phyloP scores from a whole-genome alignment of 352 stramenopile genomes.

The Phytopythium boreale region DNA sequence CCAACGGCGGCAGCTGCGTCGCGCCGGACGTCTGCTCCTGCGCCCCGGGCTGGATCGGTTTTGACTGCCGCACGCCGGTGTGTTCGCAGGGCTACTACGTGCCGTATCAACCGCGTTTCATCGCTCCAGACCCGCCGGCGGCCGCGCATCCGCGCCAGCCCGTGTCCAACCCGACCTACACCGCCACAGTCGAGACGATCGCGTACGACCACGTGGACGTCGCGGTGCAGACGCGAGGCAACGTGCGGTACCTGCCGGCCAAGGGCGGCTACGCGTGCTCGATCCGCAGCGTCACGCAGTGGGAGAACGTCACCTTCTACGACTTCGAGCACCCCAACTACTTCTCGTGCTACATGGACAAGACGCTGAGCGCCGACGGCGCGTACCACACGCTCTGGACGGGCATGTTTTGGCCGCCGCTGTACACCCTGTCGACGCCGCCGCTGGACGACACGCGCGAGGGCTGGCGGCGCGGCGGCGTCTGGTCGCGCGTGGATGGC shows the following conservation, averaged over 20 bases:
- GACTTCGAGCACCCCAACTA: slow-evolving; percentile 95
- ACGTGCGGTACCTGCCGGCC: slow-evolving; percentile 50
- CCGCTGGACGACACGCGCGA: slow-evolving; percentile 90
- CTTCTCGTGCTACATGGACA: slow-evolving; percentile 96
- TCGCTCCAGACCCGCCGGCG: slow-evolving; percentile 61
- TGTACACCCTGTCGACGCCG: slow-evolving; percentile 84
- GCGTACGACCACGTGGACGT: slow-evolving; percentile 44
- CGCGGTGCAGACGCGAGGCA: slow-evolving; percentile 27
- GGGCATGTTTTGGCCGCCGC: slow-evolving; percentile 89
- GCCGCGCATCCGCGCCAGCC: slow-evolving; percentile 47
- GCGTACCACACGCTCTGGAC: slow-evolving; percentile 87
- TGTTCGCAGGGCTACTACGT: slow-evolving; percentile 94
- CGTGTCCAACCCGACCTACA: slow-evolving; percentile 64
- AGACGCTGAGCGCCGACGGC: slow-evolving; percentile 67
- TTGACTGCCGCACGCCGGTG: slow-evolving; percentile 95
- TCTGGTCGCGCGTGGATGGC: slow-evolving; percentile 55
- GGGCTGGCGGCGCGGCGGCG: slow-evolving; percentile 88
- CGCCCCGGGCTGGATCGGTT: slow-evolving; percentile 90
- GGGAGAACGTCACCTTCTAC: slow-evolving; percentile 85
- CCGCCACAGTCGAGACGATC: slow-evolving; percentile 48
- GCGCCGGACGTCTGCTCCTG: slow-evolving; percentile 91
- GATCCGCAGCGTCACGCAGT: slow-evolving; percentile 91
- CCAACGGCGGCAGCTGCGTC: slow-evolving; percentile 92
- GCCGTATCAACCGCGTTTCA: slow-evolving; percentile 66
- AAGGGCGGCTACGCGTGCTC: slow-evolving; percentile 96